phyloP scores from a whole-genome alignment of 805 yeast genomes.

The Isabelozyma gotoi region DNA sequence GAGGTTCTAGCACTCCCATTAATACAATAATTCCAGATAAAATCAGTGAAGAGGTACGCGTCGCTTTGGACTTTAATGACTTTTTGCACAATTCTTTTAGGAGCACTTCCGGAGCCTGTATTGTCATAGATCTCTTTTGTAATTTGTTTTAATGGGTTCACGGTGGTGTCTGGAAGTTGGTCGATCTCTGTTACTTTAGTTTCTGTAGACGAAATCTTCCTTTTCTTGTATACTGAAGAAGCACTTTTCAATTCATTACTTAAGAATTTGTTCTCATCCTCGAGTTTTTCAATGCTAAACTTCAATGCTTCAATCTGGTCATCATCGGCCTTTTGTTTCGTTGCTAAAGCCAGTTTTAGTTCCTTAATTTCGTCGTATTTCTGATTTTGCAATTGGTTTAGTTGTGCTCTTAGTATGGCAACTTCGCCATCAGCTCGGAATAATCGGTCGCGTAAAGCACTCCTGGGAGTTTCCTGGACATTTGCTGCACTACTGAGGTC shows the following conservation, averaged over 20 bases:
- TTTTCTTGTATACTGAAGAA: slow-evolving; percentile 13
- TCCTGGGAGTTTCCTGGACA: neutral
- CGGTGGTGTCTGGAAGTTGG: slow-evolving; percentile 2
- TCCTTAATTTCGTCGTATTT: slow-evolving; percentile 35
- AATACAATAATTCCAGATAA: slow-evolving; percentile 35
- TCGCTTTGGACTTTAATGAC: slow-evolving; percentile 30
- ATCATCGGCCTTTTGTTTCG: slow-evolving; percentile 17
- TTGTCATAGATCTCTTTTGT: slow-evolving; percentile 1
- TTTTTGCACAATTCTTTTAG: slow-evolving; percentile 8
- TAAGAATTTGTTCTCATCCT: slow-evolving; percentile 44
- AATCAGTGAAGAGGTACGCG: slow-evolving; percentile 31
- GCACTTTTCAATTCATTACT: slow-evolving; percentile 35
- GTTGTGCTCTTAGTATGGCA: slow-evolving; percentile 68
- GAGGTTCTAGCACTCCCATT: slow-evolving; percentile 34
- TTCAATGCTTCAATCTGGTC: slow-evolving; percentile 31
- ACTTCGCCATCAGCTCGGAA: slow-evolving; percentile 74
- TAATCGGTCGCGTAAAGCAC: slow-evolving; percentile 27
- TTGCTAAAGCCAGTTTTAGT: slow-evolving; percentile 16
- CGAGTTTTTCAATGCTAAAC: slow-evolving; percentile 33
- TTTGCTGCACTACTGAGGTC: neutral
- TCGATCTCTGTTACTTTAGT: neutral
- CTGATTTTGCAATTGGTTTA: slow-evolving; percentile 45
- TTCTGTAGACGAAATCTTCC: slow-evolving; percentile 10
- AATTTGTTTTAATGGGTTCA: neutral
- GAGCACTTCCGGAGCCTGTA: too few relatives aligned